Base-by-base conservation (phyloP, 2,329 filamentous ascomycete species). In the Hymenoscyphus salicellus region DNA sequence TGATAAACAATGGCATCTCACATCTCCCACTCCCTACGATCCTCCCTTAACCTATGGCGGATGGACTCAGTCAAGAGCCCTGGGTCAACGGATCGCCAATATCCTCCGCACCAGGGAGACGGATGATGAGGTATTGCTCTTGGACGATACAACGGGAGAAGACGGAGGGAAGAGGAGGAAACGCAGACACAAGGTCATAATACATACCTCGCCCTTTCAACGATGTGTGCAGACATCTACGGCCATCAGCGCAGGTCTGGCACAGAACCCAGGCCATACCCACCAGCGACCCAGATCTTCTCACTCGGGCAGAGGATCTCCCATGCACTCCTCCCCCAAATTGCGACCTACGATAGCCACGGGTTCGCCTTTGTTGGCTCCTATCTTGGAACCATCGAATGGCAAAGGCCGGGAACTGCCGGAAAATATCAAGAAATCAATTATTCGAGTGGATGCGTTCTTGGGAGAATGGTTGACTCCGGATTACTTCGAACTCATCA, bases 401-500 rank as follows among this genome's bases (percentile, higher is more conserved):
- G 17, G 32, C 3, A 66, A 69, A 62, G 65, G 59, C 14, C 69
- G 65, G 41, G 66, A 70, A 49, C 65, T 72, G 38, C 62, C 46
- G 46, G 46, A 65, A 17, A 73, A 71, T 60, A 75, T 85, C 65
- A 81, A 82, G 64, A 89, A 86, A 68, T 80, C 85, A 2, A 82
- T 88, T 10, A 79, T 99, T 58, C 89, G 95, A 0, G 84, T 99
- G 5, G 95, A 99, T 77, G 90, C 93, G 0, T 97, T 96, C 74
- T 83, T 99, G 0, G 94, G 95, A 58, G 95, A 99, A 81, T 99
- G 95, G 95, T 83, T 98, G 33, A 91, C 90, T 1, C 92, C 93
- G 0, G 89, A 93, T 74, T 99, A 99, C 77, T 99, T 94, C 73
- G 93, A 97, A 68, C 84, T 90, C 61, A 97, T 97, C 69, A 94